Evolutionary conservation across 2,329 filamentous ascomycete genomes (phyloP).

Genomic region (Chlorencoelia australis): DNA sequence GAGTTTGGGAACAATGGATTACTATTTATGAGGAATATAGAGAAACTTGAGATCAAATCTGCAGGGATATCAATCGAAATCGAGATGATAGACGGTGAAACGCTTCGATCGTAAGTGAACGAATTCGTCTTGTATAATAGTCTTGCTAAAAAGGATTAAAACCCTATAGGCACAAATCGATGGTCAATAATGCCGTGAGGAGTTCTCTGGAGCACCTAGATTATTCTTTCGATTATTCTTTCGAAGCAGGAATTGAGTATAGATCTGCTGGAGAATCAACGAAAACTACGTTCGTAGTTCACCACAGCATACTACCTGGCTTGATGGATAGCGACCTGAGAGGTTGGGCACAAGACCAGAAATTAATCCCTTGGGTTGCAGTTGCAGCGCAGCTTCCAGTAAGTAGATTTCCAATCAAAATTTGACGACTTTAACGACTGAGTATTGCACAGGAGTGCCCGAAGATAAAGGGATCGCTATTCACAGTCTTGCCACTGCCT

Average conservation of each 20-base stretch:
- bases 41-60: slow-evolving; percentile 16
- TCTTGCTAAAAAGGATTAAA: no score
- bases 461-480: slow-evolving; percentile 23
- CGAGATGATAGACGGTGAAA: slow-evolving; percentile 8
- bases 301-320: slow-evolving; percentile 22
- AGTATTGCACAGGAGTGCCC: no score
- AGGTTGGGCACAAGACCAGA: slow-evolving; percentile 22
- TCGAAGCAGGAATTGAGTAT: slow-evolving; percentile 9
- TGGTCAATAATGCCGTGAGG: slow-evolving; percentile 15
- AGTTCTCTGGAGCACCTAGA: slow-evolving; percentile 2
- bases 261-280: slow-evolving; percentile 1
- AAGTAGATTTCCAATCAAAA: slow-evolving; percentile 7
- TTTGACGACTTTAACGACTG: no score
- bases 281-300: slow-evolving; percentile 17
- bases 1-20: slow-evolving; percentile 25
- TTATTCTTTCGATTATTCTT: slow-evolving; percentile 15
- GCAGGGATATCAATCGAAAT: slow-evolving; percentile 11
- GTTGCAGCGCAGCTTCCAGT: slow-evolving; percentile 24
- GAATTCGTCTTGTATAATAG: no score
- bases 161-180: slow-evolving; percentile 12
- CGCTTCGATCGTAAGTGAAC: slow-evolving; percentile 13
- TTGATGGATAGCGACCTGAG: slow-evolving; percentile 15
- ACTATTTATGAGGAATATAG: slow-evolving; percentile 26
- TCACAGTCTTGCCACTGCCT: slow-evolving; percentile 27
- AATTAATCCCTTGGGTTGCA: slow-evolving; percentile 28